Evolutionary conservation across 106 monocot genomes (phyloP), one percentile per base, ranked within the genome.

Genomic region (Cymbidium sinense): DNA sequence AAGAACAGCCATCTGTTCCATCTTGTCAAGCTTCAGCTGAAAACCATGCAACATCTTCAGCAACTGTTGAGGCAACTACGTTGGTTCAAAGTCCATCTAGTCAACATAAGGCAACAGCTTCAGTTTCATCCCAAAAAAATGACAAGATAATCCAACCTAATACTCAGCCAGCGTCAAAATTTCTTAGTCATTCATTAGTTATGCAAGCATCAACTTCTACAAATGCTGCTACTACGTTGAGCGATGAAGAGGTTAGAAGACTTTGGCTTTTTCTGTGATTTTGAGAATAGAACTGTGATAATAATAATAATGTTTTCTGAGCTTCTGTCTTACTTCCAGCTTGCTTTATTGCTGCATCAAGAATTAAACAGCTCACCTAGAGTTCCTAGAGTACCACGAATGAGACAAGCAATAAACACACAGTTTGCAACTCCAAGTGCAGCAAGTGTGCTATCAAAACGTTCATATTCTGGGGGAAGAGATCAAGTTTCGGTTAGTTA

Each of bases 321-420:
- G 70, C 9, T 80, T 71, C 31, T 75, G 37, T 76, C 74, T 79
- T n/a, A n/a, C 85, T 89, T 54, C 21, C 84, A 99, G 99, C 92
- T 99, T 80, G 99, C 99, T 70, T 76, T 93, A 62, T 75, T 93
- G 34, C 78, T 99, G 50, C 99, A 99, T 86, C 99, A 99, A 86
- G 90, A 99, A 87, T 89, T 99, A 77, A 99, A 99, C 77, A 99
- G 95, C 72, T 99, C 99, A 69, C 99, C 95, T 43, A 94, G 95
- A 84, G 99, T 99, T 80, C 90, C 99, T 62, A 81, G 99, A 77
- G 90, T 93, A 18, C 93, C 99, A 27, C 88, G 99, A 67, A 77
- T 90, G 43, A 86, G 90, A 62, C 94, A 89, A 77, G 79, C 87
- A 50, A 72, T 80, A 79, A 84, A 80, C 44, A 50, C 81, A 39